Evolutionary conservation across 192 early-diverging fungal species (phyloP).

Genomic region (Podila minutissima): DNA sequence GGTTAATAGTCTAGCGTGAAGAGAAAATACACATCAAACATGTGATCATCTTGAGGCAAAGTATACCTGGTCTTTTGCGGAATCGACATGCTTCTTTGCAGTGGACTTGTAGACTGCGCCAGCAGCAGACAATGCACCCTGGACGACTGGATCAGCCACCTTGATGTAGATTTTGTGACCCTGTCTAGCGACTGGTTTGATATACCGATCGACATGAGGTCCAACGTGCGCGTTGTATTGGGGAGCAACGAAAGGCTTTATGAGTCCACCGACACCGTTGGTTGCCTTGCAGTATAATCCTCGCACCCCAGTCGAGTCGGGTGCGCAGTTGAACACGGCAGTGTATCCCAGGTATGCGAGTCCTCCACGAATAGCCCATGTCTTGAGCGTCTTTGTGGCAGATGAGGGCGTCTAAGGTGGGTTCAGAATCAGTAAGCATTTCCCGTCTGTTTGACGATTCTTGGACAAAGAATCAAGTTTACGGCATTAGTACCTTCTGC

Average conservation of each 20-base stretch:
- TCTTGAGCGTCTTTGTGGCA: slow-evolving; percentile 24
- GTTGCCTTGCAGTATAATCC: slow-evolving; percentile 45
- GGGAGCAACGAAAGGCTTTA: slow-evolving; percentile 33
- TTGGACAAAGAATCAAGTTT: too few relatives aligned
- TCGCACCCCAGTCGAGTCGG: slow-evolving; percentile 21
- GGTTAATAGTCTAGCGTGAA: not conserved
- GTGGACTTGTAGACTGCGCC: slow-evolving; percentile 30
- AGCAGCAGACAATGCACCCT: slow-evolving; percentile 21
- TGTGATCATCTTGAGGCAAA: not conserved
- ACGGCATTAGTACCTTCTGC: slow-evolving; percentile 9
- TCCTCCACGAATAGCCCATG: slow-evolving; percentile 42
- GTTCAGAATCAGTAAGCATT: not conserved
- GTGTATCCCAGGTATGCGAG: slow-evolving; percentile 36
- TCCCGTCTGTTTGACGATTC: too few relatives aligned
- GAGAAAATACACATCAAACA: not conserved
- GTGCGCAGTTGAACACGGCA: slow-evolving; percentile 26
- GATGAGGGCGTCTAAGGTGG: slow-evolving; percentile 8
- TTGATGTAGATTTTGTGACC: slow-evolving; percentile 33
- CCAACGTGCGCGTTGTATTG: slow-evolving; percentile 35
- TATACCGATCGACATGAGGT: slow-evolving; percentile 34
- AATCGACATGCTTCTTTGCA: slow-evolving; percentile 46
- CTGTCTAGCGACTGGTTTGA: slow-evolving; percentile 25
- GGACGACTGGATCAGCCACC: slow-evolving; percentile 38
- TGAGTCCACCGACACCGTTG: slow-evolving; percentile 31
- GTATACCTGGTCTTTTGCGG: slow-evolving; percentile 34